Percentiles rank a stretch among this genome's conserved stretches.
Conservation (phyloP, 2,329 filamentous ascomycete genomes). For the Rhinocladiella mackenziei region DNA sequence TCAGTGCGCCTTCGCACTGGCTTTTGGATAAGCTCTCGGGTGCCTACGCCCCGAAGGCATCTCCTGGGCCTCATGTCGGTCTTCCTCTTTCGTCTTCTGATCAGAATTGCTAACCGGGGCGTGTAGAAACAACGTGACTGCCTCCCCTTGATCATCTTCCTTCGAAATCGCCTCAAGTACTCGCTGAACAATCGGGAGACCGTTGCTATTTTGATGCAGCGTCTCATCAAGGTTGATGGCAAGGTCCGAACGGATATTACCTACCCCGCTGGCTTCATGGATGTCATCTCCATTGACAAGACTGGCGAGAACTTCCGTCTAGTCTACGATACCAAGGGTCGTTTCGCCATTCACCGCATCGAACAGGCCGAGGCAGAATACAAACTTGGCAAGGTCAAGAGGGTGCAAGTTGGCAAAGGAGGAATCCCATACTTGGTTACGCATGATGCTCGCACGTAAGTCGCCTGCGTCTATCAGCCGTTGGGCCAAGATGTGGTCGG, state of each 20-base stretch:
- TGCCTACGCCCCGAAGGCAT: conserved; percentile 67
- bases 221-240: conserved; percentile 98
- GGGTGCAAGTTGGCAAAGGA: conserved; percentile 97
- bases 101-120: conserved; percentile 50
- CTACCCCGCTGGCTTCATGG: conserved; percentile 98
- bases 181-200: conserved; percentile 97
- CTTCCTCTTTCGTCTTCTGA: background rate
- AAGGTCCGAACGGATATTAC: conserved; percentile 99
- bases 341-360: conserved; percentile 99
- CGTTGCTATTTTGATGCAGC: conserved; percentile 98
- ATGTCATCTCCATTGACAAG: conserved; percentile 99
- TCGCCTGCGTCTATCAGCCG: conserved; percentile 98
- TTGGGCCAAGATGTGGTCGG: conserved; percentile 98
- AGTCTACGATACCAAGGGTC: conserved; percentile 99
- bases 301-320: conserved; percentile 99
- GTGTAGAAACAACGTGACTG: conserved; percentile 93
- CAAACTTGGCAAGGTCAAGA: conserved; percentile 99
- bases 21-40: conserved; percentile 99
- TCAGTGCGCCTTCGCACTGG: conserved; percentile 99
- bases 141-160: conserved; percentile 98
- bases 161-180: conserved; percentile 92
- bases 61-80: conserved; percentile 63
- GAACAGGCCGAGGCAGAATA: conserved; percentile 98
- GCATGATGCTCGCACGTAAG: conserved; percentile 99
- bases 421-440: conserved; percentile 99